These are phyloP conservation scores for Penicillium janthinellum DNA, from an alignment of 2,329 filamentous ascomycete species.

Conservation along the genomic window DNA sequence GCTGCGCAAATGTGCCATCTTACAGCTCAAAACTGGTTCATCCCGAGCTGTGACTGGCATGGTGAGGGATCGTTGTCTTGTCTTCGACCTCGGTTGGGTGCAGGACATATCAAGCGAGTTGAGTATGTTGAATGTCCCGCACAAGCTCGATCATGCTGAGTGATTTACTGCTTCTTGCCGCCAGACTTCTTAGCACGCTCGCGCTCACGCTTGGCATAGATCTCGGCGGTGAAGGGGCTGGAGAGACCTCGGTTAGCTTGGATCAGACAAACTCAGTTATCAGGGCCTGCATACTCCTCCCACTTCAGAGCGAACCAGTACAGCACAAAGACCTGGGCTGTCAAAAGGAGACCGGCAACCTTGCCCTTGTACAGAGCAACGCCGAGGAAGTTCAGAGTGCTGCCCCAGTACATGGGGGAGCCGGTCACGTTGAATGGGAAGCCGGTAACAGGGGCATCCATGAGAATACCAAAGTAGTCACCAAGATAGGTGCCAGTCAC, in stretches of 20 bases:
- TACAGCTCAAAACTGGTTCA: slow-evolving; percentile 1
- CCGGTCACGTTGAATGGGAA: slow-evolving; percentile 94
- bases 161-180: slow-evolving; percentile 41
- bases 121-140: slow-evolving; percentile 36
- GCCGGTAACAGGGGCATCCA: slow-evolving; percentile 90
- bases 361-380: slow-evolving; percentile 82
- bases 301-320: slow-evolving; percentile 81
- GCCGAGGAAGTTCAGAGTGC: slow-evolving; percentile 87
- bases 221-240: slow-evolving; percentile 83
- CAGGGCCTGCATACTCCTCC: slow-evolving; percentile 65
- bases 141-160: slow-evolving; percentile 19
- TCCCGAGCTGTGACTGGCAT: neutral
- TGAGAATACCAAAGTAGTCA: slow-evolving; percentile 98
- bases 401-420: slow-evolving; percentile 96
- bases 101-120: slow-evolving; percentile 20
- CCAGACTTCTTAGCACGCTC: slow-evolving; percentile 43
- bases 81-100: slow-evolving; percentile 9
- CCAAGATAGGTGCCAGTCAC: slow-evolving; percentile 95
- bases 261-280: neutral
- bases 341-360: slow-evolving; percentile 80
- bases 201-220: slow-evolving; percentile 74
- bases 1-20: slow-evolving; percentile 12
- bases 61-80: neutral
- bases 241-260: slow-evolving; percentile 17
- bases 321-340: slow-evolving; percentile 70